Conservation (phyloP, 192 early-diverging fungal species). For the Entophlyctis luteolus region DNA sequence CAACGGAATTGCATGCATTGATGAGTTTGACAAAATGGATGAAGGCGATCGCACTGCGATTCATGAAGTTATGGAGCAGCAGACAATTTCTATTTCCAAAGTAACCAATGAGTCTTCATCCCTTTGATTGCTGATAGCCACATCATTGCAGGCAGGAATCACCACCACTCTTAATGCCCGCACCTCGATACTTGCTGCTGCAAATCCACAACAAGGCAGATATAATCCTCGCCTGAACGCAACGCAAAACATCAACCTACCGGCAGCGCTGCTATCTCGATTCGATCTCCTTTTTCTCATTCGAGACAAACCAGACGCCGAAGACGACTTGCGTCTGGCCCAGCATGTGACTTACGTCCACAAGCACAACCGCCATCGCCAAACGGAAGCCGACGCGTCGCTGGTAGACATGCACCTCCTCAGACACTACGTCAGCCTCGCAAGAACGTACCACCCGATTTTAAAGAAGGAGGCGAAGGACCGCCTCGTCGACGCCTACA, state of each 20-base stretch:
- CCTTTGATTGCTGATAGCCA: background rate
- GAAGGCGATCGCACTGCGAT: constrained; percentile 93
- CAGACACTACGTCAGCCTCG: constrained; percentile 84
- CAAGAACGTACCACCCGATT: constrained; percentile 66
- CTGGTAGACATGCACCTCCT: constrained; percentile 73
- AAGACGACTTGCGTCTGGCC: constrained; percentile 75
- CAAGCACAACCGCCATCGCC: constrained; percentile 72
- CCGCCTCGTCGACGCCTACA: constrained; percentile 83
- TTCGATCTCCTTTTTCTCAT: constrained; percentile 92
- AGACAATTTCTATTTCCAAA: constrained; percentile 96
- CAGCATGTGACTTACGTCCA: constrained; percentile 93
- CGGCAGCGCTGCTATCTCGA: constrained; percentile 86
- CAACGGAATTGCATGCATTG: constrained; percentile 97
- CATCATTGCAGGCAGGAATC: constrained; percentile 73
- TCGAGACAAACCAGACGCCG: constrained; percentile 76
- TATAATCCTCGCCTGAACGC: constrained; percentile 79
- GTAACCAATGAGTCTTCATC: background rate
- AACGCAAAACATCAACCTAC: constrained; percentile 95
- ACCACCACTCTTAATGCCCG: constrained; percentile 95
- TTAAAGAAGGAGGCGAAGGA: constrained; percentile 74
- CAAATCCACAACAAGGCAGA: constrained; percentile 93
- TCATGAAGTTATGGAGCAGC: constrained; percentile 99
- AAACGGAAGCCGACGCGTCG: constrained; percentile 53
- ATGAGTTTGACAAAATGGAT: constrained; percentile 99
- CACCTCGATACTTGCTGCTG: constrained; percentile 90